Conservation (phyloP, 441 rosid genomes). For the Rhodomyrtus psidioides region DNA sequence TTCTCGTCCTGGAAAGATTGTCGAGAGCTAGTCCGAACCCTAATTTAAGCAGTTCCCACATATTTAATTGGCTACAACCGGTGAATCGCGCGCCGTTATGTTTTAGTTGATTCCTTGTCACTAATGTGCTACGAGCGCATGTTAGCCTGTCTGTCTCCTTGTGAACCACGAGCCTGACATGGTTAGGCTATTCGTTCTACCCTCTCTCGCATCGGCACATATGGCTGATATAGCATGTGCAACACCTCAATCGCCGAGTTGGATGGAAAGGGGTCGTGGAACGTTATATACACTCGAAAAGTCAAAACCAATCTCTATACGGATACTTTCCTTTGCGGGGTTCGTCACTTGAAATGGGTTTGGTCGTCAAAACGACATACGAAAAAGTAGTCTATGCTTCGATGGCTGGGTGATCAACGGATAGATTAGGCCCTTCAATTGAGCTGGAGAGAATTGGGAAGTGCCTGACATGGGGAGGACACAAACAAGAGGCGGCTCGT, state of each 20-base stretch:
- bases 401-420: not conserved
- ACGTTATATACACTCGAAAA: no score
- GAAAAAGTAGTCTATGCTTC: not conserved
- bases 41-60: not conserved
- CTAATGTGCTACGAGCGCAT: rapidly evolving
- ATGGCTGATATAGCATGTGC: no score
- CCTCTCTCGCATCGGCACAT: rapidly evolving
- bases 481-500: not conserved
- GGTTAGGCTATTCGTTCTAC: no score
- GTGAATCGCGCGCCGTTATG: not conserved
- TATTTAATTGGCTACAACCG: not conserved
- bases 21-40: not conserved
- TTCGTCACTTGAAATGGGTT: not conserved
- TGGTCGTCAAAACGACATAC: rapidly evolving
- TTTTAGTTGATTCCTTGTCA: not conserved
- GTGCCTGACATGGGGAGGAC: not conserved
- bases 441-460: not conserved
- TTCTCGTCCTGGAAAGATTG: not conserved
- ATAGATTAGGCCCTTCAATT: rapidly evolving
- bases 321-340: not conserved
- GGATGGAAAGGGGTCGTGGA: no score
- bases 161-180: rapidly evolving
- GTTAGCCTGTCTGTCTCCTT: not conserved
- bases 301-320: no score
- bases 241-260: no score